Conservation (phyloP, 1,284 basidiomycete species). For the Heterobasidion annosum region DNA sequence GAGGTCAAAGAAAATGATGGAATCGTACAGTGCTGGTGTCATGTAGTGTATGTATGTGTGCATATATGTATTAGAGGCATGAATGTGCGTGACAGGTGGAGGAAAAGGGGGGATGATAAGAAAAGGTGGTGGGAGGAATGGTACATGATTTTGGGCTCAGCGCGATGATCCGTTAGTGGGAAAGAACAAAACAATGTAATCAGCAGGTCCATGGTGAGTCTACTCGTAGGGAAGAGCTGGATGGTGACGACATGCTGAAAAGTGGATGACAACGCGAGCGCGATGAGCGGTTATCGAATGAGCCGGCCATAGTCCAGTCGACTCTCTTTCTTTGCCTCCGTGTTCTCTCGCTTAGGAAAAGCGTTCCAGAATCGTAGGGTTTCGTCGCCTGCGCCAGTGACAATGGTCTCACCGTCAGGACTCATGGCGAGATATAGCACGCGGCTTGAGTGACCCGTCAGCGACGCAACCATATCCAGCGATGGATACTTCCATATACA, state of each 20-base stretch:
- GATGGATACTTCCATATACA: conserved; percentile 97
- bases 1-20: not conserved
- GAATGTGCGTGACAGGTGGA: not conserved
- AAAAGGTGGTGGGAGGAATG: not conserved
- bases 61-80: not conserved
- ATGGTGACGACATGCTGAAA: not conserved
- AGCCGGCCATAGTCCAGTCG: conserved; percentile 53
- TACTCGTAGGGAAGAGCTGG: not conserved
- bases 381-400: conserved; percentile 97
- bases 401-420: conserved; percentile 95
- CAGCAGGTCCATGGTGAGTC: not conserved
- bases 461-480: conserved; percentile 86
- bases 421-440: conserved; percentile 97
- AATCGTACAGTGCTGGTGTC: not conserved
- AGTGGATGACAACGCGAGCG: not conserved
- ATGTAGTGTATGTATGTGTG: conserved; percentile 3
- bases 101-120: not conserved
- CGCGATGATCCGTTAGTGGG: not conserved
- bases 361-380: conserved; percentile 97
- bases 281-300: conserved; percentile 39
- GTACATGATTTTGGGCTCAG: not conserved
- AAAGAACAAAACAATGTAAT: too few relatives aligned
- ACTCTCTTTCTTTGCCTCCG: conserved; percentile 35
- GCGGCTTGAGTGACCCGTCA: conserved; percentile 91
- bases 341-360: conserved; percentile 62